Evolutionary conservation across 768 basidiomycete species (phyloP).

Genomic region (Suillus americanus): DNA sequence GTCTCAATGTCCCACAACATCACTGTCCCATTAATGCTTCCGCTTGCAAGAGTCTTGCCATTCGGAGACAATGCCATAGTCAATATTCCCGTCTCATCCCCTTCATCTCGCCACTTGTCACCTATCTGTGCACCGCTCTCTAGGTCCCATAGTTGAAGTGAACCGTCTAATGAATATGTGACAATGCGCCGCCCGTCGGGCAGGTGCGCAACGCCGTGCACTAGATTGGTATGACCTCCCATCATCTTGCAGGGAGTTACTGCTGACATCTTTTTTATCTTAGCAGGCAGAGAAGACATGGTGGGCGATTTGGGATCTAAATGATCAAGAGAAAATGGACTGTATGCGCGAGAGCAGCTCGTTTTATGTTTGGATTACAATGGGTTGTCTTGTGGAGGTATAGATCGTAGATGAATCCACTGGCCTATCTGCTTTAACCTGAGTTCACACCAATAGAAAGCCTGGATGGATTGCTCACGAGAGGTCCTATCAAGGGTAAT

Average conservation of each 20-base stretch:
- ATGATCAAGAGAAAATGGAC: not conserved
- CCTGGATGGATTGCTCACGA: not conserved
- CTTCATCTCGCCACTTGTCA: not conserved
- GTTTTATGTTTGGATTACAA: not conserved
- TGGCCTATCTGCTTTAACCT: not conserved
- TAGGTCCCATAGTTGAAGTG: not conserved
- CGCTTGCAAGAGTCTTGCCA: not conserved
- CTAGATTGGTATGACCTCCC: not conserved
- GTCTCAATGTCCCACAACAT: not conserved
- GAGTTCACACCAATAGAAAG: not conserved
- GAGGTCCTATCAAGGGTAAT: not conserved
- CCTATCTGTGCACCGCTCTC: slow-evolving; percentile 26
- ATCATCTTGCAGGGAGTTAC: not conserved
- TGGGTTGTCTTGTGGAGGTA: not conserved
- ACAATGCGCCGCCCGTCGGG: not conserved
- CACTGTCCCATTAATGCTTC: not conserved
- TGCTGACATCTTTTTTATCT: not conserved
- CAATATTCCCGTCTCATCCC: no score
- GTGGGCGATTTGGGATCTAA: not conserved
- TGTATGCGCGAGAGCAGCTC: not conserved
- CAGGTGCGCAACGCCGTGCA: not conserved
- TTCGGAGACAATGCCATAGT: no score
- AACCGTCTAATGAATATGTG: no score
- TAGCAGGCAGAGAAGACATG: not conserved
- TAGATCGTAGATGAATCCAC: not conserved